Evolutionary conservation across 2,329 filamentous ascomycete species (phyloP).

Genomic region (Apiospora kogelbergensis): DNA sequence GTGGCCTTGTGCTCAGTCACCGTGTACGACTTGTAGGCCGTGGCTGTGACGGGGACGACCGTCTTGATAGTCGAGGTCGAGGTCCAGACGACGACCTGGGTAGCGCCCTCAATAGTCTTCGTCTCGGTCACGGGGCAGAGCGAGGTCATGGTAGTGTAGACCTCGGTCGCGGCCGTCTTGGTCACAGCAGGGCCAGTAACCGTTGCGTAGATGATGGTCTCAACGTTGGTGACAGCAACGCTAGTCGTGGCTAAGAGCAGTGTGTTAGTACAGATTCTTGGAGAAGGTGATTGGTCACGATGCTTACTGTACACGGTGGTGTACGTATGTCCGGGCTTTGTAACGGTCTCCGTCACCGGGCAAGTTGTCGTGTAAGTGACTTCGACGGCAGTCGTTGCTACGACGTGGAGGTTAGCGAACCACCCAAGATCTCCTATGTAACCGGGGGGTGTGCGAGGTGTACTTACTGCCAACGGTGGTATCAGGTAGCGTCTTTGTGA

Average conservation of each 20-base stretch:
- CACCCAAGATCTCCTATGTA: constrained; percentile 27
- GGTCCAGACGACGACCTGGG: constrained; percentile 40
- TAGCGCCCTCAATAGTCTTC: constrained; percentile 41
- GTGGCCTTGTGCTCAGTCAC: constrained; percentile 31
- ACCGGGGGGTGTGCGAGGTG: constrained; percentile 10
- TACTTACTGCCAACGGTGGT: constrained; percentile 30
- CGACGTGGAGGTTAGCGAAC: constrained; percentile 12
- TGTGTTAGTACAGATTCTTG: not conserved
- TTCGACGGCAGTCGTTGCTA: constrained; percentile 31
- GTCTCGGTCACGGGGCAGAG: constrained; percentile 46
- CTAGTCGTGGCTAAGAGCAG: constrained; percentile 28
- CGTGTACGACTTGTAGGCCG: constrained; percentile 31
- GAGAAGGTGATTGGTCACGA: not conserved
- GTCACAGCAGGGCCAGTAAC: constrained; percentile 36
- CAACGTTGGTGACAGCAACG: constrained; percentile 32
- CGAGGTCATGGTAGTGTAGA: constrained; percentile 43
- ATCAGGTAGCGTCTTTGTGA: constrained; percentile 37
- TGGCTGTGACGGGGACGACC: constrained; percentile 14
- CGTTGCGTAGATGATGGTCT: constrained; percentile 35
- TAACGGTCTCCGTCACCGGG: constrained; percentile 36
- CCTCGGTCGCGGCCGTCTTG: constrained; percentile 35
- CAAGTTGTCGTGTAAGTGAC: constrained; percentile 40
- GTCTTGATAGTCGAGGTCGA: constrained; percentile 37
- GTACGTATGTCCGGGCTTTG: constrained; percentile 36
- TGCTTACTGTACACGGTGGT: constrained; percentile 37